Conservation (phyloP, 1,284 basidiomycete genomes). For the Leccinum subfulvum region DNA sequence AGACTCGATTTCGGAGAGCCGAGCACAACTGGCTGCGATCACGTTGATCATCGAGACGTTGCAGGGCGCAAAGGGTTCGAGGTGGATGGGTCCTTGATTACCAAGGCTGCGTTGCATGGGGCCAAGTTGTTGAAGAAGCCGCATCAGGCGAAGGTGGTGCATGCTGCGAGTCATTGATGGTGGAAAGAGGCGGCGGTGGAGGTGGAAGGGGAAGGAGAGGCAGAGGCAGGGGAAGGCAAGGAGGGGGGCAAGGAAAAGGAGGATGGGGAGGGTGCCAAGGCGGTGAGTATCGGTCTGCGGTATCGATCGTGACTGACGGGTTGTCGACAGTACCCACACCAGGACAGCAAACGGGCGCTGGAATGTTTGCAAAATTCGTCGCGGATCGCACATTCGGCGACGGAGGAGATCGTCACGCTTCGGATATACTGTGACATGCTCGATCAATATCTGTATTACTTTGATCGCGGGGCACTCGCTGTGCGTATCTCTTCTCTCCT, state of each 20-base stretch:
- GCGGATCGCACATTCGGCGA: conserved; percentile 79
- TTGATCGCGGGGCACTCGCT: too few species aligned
- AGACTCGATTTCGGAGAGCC: conserved; percentile 89
- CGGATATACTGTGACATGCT: too few species aligned
- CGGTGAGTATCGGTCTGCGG: conserved; percentile 47
- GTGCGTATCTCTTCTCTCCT: too few species aligned
- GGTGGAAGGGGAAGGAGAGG: conserved; percentile 37
- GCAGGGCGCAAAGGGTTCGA: conserved; percentile 58
- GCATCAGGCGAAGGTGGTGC: conserved; percentile 92
- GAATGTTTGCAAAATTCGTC: conserved; percentile 69
- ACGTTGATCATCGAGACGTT: conserved; percentile 88
- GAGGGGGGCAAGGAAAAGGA: conserved; percentile 36
- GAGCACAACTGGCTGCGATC: conserved; percentile 91
- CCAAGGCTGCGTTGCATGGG: conserved; percentile 92
- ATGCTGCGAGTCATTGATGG: conserved; percentile 92
- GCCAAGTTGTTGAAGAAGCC: conserved; percentile 94
- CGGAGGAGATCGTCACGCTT: too few species aligned
- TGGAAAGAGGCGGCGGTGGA: conserved; percentile 75
- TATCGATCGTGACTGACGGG: not conserved
- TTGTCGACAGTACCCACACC: conserved; percentile 31
- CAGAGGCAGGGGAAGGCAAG: conserved; percentile 29
- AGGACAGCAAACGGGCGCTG: conserved; percentile 89
- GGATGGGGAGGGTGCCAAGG: conserved; percentile 50
- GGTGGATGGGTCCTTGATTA: conserved; percentile 86
- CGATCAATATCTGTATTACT: too few species aligned